Percentiles rank a stretch among this genome's conserved stretches.
phyloP scores from a whole-genome alignment of 2,329 filamentous ascomycete species.

The Sporothrix dimorphospora region DNA sequence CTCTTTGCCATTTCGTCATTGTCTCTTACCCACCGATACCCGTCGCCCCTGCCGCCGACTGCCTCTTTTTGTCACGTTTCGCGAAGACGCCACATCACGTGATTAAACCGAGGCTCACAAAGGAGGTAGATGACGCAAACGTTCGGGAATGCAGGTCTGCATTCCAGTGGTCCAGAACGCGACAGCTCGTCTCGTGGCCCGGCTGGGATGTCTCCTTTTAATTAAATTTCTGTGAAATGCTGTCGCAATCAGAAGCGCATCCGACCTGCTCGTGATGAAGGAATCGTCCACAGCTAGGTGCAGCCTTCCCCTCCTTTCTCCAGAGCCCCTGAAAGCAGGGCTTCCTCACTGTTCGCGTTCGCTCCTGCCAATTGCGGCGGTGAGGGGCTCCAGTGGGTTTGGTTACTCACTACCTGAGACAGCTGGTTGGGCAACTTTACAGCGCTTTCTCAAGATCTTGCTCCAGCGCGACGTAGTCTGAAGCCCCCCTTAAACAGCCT shows the following conservation, averaged over 20 bases:
- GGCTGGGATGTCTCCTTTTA: neutral
- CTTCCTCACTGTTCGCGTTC: neutral
- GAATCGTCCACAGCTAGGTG: neutral
- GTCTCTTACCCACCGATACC: conserved; percentile 15
- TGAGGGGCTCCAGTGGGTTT: neutral
- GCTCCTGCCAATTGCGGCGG: neutral
- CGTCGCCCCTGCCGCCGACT: conserved; percentile 23
- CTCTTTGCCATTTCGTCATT: conserved; percentile 26
- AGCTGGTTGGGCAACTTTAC: neutral
- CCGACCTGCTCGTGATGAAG: neutral
- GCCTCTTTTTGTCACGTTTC: neutral
- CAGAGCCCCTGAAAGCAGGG: neutral
- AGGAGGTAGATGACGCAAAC: conserved; percentile 18
- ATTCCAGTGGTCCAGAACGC: conserved; percentile 7
- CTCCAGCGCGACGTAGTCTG: neutral
- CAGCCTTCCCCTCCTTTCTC: neutral
- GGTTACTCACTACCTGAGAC: neutral
- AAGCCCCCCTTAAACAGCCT: neutral
- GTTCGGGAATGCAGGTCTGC: neutral
- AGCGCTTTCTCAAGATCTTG: neutral
- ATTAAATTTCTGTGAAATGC: too few relatives aligned
- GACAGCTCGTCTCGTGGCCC: neutral
- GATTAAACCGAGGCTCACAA: neutral
- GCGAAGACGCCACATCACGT: conserved; percentile 26
- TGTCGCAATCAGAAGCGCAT: neutral